phyloP scores from a whole-genome alignment of 208 protist species.

The Trichomonas tenax region DNA sequence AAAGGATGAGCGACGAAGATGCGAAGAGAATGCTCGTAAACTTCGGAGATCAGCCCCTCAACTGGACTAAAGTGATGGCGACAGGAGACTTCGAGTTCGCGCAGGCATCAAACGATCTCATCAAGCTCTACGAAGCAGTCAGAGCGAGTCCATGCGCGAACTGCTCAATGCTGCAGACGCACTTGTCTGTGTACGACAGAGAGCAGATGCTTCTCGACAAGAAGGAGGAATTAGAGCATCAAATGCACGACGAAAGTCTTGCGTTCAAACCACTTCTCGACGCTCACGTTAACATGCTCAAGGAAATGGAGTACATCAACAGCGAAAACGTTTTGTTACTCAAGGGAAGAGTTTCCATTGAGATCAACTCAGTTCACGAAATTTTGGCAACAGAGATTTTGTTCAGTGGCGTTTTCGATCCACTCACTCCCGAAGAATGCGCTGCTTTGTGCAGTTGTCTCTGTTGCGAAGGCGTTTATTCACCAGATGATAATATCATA shows the following conservation, averaged over 20 bases:
- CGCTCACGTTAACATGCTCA: not conserved
- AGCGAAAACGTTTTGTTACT: not conserved
- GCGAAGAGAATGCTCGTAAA: not conserved
- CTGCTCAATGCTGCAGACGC: not conserved
- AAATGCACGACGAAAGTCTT: not conserved
- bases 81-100: not conserved
- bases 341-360: conserved; percentile 76
- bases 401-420: conserved; percentile 88
- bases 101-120: not conserved
- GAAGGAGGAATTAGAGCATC: not conserved
- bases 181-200: not conserved
- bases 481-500: not conserved
- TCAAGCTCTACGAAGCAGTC: not conserved
- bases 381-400: conserved; percentile 93
- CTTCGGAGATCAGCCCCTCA: not conserved
- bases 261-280: not conserved
- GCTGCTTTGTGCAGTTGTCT: not conserved
- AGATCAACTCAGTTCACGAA: conserved; percentile 92
- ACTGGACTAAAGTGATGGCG: not conserved
- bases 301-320: not conserved
- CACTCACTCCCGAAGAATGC: conserved; percentile 39
- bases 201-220: not conserved
- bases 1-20: not conserved
- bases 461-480: not conserved
- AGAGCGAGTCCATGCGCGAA: not conserved